Evolutionary conservation across 1,139 yeast species (phyloP).

Genomic region (Ashbya aceris): DNA sequence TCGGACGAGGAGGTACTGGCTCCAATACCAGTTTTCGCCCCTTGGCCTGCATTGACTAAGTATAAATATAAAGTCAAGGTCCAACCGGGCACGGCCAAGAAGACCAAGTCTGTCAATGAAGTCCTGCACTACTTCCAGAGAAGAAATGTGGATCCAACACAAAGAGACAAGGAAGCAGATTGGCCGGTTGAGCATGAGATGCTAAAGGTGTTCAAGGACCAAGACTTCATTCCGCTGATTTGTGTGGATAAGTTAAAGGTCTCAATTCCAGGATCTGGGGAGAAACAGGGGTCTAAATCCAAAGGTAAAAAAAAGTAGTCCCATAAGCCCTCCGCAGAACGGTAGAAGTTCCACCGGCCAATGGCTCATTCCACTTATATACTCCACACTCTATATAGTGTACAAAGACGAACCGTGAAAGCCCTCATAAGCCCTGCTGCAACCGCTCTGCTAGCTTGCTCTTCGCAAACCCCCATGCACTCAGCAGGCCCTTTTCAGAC

Average conservation of each 20-base stretch:
- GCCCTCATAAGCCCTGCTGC: slow-evolving; percentile 46
- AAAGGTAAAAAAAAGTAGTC: slow-evolving; percentile 11
- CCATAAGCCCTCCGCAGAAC: not conserved
- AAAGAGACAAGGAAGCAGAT: slow-evolving; percentile 45
- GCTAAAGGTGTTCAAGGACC: slow-evolving; percentile 48
- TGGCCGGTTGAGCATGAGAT: slow-evolving; percentile 66
- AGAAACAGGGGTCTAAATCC: slow-evolving; percentile 12
- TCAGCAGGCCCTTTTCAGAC: slow-evolving; percentile 77
- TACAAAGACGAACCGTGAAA: not conserved
- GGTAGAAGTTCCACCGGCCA: too few relatives aligned
- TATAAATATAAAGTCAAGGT: slow-evolving; percentile 77
- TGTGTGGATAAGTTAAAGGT: slow-evolving; percentile 44
- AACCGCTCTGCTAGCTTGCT: slow-evolving; percentile 79
- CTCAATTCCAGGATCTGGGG: slow-evolving; percentile 31
- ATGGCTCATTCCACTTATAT: not conserved
- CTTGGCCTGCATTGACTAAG: slow-evolving; percentile 74
- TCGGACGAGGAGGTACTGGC: slow-evolving; percentile 36
- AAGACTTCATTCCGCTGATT: slow-evolving; percentile 42
- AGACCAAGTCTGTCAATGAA: slow-evolving; percentile 78
- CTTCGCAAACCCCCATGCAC: slow-evolving; percentile 84
- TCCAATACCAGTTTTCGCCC: slow-evolving; percentile 83
- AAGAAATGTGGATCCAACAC: slow-evolving; percentile 44
- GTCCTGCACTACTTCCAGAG: slow-evolving; percentile 48
- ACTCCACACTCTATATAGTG: not conserved
- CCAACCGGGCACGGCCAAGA: slow-evolving; percentile 80